Percentiles rank a stretch among this genome's conserved stretches.
phyloP scores from a whole-genome alignment of 1,139 yeast species.

The Candida sp. region DNA sequence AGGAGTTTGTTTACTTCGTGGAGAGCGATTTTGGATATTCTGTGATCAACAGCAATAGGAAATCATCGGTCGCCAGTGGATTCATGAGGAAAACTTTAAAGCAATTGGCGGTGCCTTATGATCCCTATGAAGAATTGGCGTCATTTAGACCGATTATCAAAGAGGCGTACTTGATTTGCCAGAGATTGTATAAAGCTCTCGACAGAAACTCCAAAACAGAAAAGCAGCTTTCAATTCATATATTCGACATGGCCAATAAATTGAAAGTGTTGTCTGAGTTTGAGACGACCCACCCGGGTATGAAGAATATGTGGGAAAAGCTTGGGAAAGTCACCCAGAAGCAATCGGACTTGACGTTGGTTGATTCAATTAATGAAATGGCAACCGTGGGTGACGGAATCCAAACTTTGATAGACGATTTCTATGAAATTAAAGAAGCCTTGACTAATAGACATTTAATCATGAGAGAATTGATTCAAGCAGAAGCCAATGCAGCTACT shows the following conservation, averaged over 20 bases:
- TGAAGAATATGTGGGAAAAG: constrained; percentile 84
- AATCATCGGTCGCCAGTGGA: constrained; percentile 77
- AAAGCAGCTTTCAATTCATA: constrained; percentile 57
- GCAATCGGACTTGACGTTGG: constrained; percentile 77
- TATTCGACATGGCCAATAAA: constrained; percentile 69
- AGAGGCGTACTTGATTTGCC: constrained; percentile 65
- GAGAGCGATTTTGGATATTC: constrained; percentile 88
- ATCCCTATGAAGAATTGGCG: constrained; percentile 80
- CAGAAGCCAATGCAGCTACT: constrained; percentile 73
- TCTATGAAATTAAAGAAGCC: constrained; percentile 90
- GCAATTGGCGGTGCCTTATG: constrained; percentile 91
- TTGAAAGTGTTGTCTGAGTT: constrained; percentile 51
- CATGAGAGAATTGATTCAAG: constrained; percentile 85
- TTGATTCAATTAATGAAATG: constrained; percentile 74
- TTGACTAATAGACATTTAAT: constrained; percentile 89
- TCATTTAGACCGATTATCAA: constrained; percentile 88
- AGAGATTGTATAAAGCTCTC: constrained; percentile 58
- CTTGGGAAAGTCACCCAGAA: constrained; percentile 70
- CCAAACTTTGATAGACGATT: constrained; percentile 67
- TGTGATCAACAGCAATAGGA: constrained; percentile 60
- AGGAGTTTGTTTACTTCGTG: constrained; percentile 85
- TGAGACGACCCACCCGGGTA: constrained; percentile 62
- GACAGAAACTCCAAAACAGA: constrained; percentile 60
- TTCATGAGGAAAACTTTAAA: constrained; percentile 86
- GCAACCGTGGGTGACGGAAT: constrained; percentile 83